Evolutionary conservation across 768 basidiomycete genomes (phyloP).

Genomic region (Mycena chlorophos): DNA sequence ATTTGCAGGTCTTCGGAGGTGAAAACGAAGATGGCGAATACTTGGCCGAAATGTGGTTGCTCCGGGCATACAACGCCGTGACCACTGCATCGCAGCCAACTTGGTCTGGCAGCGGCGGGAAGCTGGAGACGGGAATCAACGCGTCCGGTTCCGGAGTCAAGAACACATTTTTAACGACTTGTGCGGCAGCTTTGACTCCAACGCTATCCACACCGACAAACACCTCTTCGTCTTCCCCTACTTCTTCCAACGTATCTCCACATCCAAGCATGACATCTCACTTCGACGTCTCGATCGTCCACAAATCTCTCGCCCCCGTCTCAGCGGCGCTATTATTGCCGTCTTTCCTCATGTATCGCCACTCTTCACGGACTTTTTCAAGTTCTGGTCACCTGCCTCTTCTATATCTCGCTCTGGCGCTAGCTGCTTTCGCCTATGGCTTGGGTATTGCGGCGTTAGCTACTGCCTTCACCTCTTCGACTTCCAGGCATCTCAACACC

Average conservation of each 20-base stretch:
- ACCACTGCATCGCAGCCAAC: conserved; percentile 52
- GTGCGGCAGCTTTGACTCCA: conserved; percentile 47
- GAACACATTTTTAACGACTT: conserved; percentile 57
- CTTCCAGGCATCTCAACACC: conserved; percentile 46
- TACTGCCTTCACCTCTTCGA: conserved; percentile 57
- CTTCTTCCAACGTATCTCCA: conserved; percentile 17
- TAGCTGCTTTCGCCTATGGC: conserved; percentile 45
- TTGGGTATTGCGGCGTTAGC: conserved; percentile 64
- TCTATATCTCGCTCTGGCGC: conserved; percentile 26
- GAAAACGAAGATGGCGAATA: conserved; percentile 65
- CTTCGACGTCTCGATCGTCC: conserved; percentile 33
- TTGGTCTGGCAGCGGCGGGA: conserved; percentile 67
- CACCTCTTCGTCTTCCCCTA: conserved; percentile 26
- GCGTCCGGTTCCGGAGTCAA: conserved; percentile 71
- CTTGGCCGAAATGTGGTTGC: conserved; percentile 75
- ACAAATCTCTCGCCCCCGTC: conserved; percentile 47
- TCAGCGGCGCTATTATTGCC: conserved; percentile 43
- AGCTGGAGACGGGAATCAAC: conserved; percentile 58
- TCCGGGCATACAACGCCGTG: conserved; percentile 68
- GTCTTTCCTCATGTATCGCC: conserved; percentile 38
- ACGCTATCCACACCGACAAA: too few species aligned
- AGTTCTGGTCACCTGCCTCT: conserved; percentile 12
- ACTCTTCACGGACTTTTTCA: conserved; percentile 25
- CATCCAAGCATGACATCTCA: conserved; percentile 6
- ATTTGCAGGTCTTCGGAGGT: conserved; percentile 66